Conservation (phyloP, 202 grass and related monocot genomes). For the Carex arenaria region DNA sequence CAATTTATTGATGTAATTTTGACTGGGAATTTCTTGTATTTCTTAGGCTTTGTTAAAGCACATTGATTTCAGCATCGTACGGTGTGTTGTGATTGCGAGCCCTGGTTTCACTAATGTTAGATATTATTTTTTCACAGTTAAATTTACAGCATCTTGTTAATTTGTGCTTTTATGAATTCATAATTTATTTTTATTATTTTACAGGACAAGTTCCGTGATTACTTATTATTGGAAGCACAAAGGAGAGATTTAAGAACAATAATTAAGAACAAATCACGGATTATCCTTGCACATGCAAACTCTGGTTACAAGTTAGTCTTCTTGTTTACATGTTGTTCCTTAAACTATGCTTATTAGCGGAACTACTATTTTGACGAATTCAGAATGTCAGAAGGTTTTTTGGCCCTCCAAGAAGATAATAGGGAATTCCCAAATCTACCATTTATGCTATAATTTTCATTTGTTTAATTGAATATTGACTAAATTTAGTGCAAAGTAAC, state of each 20-base stretch:
- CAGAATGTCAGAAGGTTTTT: not conserved
- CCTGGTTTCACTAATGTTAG: conserved; percentile 96
- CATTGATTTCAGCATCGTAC: conserved; percentile 78
- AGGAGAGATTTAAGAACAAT: conserved; percentile 64
- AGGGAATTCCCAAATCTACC: not conserved
- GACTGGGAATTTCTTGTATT: conserved; percentile 29
- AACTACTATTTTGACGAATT: not conserved
- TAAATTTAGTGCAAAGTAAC: not conserved
- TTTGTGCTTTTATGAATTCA: not conserved
- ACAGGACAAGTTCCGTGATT: conserved; percentile 96
- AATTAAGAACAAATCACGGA: conserved; percentile 84
- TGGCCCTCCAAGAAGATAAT: not conserved
- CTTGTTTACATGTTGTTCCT: not conserved
- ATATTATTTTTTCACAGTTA: not conserved
- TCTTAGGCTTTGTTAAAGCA: conserved; percentile 72
- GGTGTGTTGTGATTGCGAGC: conserved; percentile 90
- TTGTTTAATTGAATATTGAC: not conserved
- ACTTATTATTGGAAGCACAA: conserved; percentile 90
- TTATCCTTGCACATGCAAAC: conserved; percentile 83
- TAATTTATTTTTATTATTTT: conserved; percentile 23
- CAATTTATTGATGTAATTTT: not conserved
- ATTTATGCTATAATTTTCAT: not conserved
- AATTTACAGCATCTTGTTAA: not conserved
- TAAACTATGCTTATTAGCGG: not conserved
- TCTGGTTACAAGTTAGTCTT: conserved; percentile 95